A percentile compares a stretch with the other conserved stretches of the same genome.
Conservation (phyloP, 768 basidiomycete species). For the Mycena latifolia region DNA sequence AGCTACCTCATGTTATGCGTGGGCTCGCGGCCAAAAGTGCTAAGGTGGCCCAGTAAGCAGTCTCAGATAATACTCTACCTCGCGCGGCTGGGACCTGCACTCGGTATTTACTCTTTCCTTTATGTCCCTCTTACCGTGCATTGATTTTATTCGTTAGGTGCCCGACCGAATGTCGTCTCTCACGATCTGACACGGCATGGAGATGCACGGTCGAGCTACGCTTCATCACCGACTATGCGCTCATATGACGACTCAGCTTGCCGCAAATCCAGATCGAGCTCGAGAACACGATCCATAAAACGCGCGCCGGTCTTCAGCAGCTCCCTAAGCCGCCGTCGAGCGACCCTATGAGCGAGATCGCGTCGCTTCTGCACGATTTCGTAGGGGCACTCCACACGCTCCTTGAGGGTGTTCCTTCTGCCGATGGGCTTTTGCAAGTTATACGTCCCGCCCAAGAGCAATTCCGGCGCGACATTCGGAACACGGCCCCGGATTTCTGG, state of each 20-base stretch:
- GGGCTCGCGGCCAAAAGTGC: too few relatives aligned
- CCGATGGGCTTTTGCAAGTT: conserved; percentile 65
- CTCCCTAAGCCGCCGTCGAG: conserved; percentile 66
- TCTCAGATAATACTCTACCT: too few relatives aligned
- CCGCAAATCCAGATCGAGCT: conserved; percentile 74
- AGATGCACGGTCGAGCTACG: conserved; percentile 64
- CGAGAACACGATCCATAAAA: conserved; percentile 54
- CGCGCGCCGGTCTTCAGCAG: conserved; percentile 45
- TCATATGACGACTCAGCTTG: too few relatives aligned
- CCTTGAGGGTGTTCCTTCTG: conserved; percentile 66
- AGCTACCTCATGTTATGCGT: too few relatives aligned
- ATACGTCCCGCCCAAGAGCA: conserved; percentile 62
- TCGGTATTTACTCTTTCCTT: conserved; percentile 53
- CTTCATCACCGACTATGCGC: conserved; percentile 55
- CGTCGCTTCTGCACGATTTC: conserved; percentile 62
- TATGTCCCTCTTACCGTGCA: background rate
- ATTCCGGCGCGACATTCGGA: conserved; percentile 62
- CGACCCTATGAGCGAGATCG: conserved; percentile 70
- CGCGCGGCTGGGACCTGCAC: conserved; percentile 73
- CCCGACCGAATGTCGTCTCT: conserved; percentile 69
- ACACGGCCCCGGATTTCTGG: conserved; percentile 69
- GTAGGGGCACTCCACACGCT: conserved; percentile 55
- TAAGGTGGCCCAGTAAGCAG: too few relatives aligned
- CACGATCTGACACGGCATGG: conserved; percentile 56
- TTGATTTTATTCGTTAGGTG: conserved; percentile 52